A percentile compares a stretch with the other conserved stretches of the same genome.
Conservation (phyloP, 768 basidiomycete genomes). For the Tubosaeta brunneosetosa region DNA sequence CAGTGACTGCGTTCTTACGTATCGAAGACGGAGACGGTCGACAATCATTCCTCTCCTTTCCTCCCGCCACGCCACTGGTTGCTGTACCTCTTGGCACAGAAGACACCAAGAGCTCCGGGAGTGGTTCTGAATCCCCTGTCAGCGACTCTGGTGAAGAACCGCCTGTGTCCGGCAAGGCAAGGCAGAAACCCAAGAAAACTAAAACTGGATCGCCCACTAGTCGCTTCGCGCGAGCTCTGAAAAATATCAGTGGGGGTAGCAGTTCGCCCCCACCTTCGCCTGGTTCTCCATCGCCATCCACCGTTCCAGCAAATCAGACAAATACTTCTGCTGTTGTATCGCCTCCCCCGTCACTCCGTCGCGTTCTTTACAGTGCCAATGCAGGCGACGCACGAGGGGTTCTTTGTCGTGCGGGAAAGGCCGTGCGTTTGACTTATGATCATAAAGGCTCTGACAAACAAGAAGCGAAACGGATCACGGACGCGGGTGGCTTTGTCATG, state of each 20-base stretch:
- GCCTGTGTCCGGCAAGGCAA: conserved; percentile 30
- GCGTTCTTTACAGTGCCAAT: conserved; percentile 92
- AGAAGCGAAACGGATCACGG: conserved; percentile 95
- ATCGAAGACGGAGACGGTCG: conserved; percentile 76
- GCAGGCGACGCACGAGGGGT: conserved; percentile 96
- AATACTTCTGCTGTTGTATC: conserved; percentile 28
- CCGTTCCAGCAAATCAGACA: conserved; percentile 30
- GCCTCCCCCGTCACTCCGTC: conserved; percentile 51
- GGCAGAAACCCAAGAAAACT: conserved; percentile 40
- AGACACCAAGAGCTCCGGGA: conserved; percentile 29
- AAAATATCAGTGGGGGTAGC: conserved; percentile 40
- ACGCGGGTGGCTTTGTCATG: conserved; percentile 98
- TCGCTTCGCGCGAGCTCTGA: conserved; percentile 53
- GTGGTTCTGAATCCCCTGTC: conserved; percentile 39
- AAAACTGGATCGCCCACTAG: conserved; percentile 38
- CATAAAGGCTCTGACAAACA: conserved; percentile 97
- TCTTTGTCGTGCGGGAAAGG: conserved; percentile 84
- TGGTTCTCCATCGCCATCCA: conserved; percentile 1
- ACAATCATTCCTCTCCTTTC: conserved; percentile 57
- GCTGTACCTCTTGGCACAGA: conserved; percentile 30
- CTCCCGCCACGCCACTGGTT: conserved; percentile 24
- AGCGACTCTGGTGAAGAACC: conserved; percentile 40
- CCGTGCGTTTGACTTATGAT: conserved; percentile 93
- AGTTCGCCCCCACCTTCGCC: conserved; percentile 18
- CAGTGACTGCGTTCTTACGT: conserved; percentile 91